Evolutionary conservation across 2,329 filamentous ascomycete genomes (phyloP), one percentile per base, ranked within the genome.

Genomic region (Aureobasidium mangrovei): DNA sequence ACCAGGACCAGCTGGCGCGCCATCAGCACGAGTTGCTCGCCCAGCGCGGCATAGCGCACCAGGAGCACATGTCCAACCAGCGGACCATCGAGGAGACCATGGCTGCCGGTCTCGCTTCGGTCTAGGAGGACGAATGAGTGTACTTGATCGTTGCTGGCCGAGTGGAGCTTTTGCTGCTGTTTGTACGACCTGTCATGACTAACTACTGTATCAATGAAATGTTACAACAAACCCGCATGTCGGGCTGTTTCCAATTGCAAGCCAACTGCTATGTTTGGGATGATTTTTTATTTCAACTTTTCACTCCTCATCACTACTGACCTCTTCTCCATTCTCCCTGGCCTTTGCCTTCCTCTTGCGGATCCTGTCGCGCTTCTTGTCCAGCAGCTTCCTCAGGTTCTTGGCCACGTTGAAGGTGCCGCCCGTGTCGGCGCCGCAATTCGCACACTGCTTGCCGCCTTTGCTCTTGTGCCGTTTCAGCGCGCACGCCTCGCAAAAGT

Each of bases 401-500:
- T 89, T 94, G 1, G 91, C 90, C 3, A 81, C 79, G 67, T 94
- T 95, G 65, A 97, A 97, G 0, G 94, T 88, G 0, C 93, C 93
- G 31, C 85, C 84, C 0, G 91, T 97, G 4, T 89, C 87, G 0
- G 84, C 77, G 1, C 88, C 87, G 67, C 93, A 97, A 3, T 86
- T 86, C 2, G 88, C 88, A 69, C 93, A 97, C 2, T 81, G 82
- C 3, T 91, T 91, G 53, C 66, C 67, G 62, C 91, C 88, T 66
- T 88, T 93, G 59, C 86, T 79, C 61, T 87, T 79, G 67, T 96
- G 97, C 60, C 91, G 74, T 66, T 87, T 83, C 62, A 97, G 74
- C 28, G 93, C 93, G 69, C 93, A 98, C 1, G 79, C 77, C 69
- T 96, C 87, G 67, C 93, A 98, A 66, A 97, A 97, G 69, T 97